Percentiles rank a stretch among this genome's conserved stretches.
These are phyloP conservation scores for Pontederia paniculata DNA, from an alignment of 176 grass and related monocot species.

Conservation along the genomic window DNA sequence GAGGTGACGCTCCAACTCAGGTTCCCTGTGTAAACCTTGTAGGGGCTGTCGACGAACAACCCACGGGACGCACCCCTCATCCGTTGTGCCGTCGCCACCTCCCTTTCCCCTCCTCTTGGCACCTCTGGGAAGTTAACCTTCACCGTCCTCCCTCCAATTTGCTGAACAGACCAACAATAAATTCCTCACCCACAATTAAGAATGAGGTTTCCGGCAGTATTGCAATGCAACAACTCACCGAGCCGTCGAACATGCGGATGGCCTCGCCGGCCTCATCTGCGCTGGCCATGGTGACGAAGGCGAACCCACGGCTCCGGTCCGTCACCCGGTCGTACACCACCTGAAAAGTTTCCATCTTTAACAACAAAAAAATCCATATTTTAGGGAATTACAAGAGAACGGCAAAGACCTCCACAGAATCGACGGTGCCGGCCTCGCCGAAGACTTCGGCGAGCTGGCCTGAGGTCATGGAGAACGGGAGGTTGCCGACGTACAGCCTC, in stretches of 20 bases:
- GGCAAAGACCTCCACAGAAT: conserved; percentile 38
- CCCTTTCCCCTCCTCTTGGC: conserved; percentile 66
- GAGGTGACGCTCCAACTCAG: conserved; percentile 74
- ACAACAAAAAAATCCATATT: not conserved
- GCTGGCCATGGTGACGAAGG: conserved; percentile 79
- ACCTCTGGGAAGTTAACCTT: conserved; percentile 92
- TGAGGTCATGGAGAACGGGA: conserved; percentile 57
- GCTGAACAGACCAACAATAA: conserved; percentile 30
- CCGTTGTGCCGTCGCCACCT: conserved; percentile 17
- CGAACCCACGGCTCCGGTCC: conserved; percentile 74
- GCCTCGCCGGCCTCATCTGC: conserved; percentile 53
- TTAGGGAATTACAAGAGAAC: not conserved
- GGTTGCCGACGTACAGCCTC: conserved; percentile 80
- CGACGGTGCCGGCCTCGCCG: conserved; percentile 63
- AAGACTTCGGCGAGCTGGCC: conserved; percentile 47
- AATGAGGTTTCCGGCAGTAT: not conserved
- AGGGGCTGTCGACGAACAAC: conserved; percentile 40
- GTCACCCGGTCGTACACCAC: conserved; percentile 75
- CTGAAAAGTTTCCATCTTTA: conserved; percentile 15
- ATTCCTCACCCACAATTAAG: not conserved
- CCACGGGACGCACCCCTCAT: conserved; percentile 22
- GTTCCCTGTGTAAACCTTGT: conserved; percentile 90
- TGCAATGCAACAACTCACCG: conserved; percentile 29
- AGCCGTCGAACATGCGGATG: conserved; percentile 79
- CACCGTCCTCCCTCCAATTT: conserved; percentile 49